phyloP scores from a whole-genome alignment of 164 flowering plant species.

The Berberis thunbergii region DNA sequence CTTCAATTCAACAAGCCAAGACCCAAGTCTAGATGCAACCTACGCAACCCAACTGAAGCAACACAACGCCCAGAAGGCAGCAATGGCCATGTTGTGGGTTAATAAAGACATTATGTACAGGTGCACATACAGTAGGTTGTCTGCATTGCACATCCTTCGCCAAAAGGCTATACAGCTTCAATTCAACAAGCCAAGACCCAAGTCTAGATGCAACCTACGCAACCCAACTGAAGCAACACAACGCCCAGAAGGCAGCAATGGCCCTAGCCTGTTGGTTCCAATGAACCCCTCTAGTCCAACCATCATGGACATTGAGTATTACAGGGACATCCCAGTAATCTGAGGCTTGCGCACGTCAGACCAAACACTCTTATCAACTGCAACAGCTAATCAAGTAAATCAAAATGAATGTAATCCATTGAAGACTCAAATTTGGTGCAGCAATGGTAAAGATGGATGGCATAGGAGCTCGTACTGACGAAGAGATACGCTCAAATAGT shows the following conservation, averaged over 20 bases:
- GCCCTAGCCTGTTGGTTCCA: conserved; percentile 25
- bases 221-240: conserved; percentile 19
- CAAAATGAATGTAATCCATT: conserved; percentile 21
- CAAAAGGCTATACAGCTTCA: conserved; percentile 37
- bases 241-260: conserved; percentile 30
- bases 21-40: conserved; percentile 32
- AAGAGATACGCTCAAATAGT: conserved; percentile 46
- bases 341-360: conserved; percentile 50
- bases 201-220: conserved; percentile 33
- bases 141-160: conserved; percentile 41
- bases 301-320: conserved; percentile 27
- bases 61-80: conserved; percentile 35
- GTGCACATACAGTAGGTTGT: conserved; percentile 59
- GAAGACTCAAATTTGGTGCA: conserved; percentile 33
- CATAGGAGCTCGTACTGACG: conserved; percentile 35
- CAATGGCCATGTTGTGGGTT: too few species aligned
- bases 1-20: conserved; percentile 33
- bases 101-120: conserved; percentile 15
- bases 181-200: conserved; percentile 34
- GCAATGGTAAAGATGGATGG: conserved; percentile 69
- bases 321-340: conserved; percentile 20
- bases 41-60: conserved; percentile 34
- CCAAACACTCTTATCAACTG: conserved; percentile 31
- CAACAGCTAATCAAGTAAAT: conserved; percentile 31
- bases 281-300: conserved; percentile 36